Evolutionary conservation across 495 filamentous ascomycete genomes (phyloP).

Genomic region (Aspergillus affinis): DNA sequence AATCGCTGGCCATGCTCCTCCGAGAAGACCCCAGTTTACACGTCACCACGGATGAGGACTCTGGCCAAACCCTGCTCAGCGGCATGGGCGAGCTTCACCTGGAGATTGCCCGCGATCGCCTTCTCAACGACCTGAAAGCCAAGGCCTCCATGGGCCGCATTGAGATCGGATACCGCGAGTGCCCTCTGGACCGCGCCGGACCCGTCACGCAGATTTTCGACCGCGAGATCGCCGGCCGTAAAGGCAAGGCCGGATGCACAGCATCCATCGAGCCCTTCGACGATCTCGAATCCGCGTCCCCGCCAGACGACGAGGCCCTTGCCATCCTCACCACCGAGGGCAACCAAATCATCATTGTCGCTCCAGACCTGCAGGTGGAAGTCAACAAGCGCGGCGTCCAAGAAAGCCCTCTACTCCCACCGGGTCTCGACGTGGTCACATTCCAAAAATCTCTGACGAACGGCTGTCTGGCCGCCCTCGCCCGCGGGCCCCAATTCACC

Average conservation of each 20-base stretch:
- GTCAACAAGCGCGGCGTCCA: conserved; percentile 36
- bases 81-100: conserved; percentile 99
- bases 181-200: conserved; percentile 52
- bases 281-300: conserved; percentile 27
- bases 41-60: conserved; percentile 81
- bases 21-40: conserved; percentile 95
- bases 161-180: conserved; percentile 92
- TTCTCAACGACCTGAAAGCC: conserved; percentile 84
- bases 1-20: conserved; percentile 71
- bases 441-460: conserved; percentile 69
- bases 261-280: conserved; percentile 63
- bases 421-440: conserved; percentile 54
- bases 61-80: conserved; percentile 86
- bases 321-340: conserved; percentile 38
- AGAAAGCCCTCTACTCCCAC: conserved; percentile 49
- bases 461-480: conserved; percentile 79
- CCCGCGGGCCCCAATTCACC: conserved; percentile 74
- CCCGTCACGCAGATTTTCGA: conserved; percentile 66
- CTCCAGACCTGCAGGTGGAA: conserved; percentile 43
- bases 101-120: conserved; percentile 86
- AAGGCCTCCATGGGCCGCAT: conserved; percentile 91
- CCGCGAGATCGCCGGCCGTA: conserved; percentile 74
- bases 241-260: conserved; percentile 72
- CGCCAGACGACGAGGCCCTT: conserved; percentile 30
- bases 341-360: conserved; percentile 61